Conservation (phyloP, 2,329 filamentous ascomycete species). For the Colletotrichum lini region DNA sequence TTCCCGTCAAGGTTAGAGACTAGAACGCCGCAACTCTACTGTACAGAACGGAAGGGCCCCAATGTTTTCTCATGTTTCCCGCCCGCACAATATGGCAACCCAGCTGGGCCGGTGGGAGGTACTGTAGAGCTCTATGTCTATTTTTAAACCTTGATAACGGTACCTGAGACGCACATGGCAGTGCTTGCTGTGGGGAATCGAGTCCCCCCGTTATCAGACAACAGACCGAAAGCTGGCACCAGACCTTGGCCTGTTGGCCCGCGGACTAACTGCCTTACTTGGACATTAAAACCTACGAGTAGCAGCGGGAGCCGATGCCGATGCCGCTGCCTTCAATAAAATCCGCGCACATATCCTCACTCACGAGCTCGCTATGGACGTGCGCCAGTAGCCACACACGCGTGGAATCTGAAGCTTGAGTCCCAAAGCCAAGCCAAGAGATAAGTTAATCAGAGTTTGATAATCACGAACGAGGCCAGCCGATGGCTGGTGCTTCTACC, state of each 20-base stretch:
- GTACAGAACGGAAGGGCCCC: background rate
- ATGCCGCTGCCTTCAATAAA: background rate
- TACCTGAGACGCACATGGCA: conserved; percentile 19
- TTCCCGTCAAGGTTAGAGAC: conserved; percentile 2
- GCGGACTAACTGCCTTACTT: no score
- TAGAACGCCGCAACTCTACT: background rate
- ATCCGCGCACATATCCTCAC: background rate
- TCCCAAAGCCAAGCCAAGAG: conserved; percentile 22
- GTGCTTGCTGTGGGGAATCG: conserved; percentile 10
- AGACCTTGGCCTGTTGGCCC: background rate
- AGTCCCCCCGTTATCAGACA: background rate
- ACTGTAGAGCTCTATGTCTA: conserved; percentile 18
- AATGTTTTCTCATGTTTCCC: conserved; percentile 9
- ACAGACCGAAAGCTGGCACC: conserved; percentile 11
- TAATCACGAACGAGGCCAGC: background rate
- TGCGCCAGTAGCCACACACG: conserved; percentile 4
- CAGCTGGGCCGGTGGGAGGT: conserved; percentile 2
- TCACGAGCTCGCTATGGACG: background rate
- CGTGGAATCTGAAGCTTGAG: conserved; percentile 18
- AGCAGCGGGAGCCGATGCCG: background rate
- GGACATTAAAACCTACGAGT: no score
- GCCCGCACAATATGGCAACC: background rate
- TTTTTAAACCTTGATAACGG: conserved; percentile 32
- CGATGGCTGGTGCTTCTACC: background rate
- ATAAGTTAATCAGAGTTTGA: conserved; percentile 17